Conservation (phyloP, 345 rosid genomes). For the Physaria fendleri region DNA sequence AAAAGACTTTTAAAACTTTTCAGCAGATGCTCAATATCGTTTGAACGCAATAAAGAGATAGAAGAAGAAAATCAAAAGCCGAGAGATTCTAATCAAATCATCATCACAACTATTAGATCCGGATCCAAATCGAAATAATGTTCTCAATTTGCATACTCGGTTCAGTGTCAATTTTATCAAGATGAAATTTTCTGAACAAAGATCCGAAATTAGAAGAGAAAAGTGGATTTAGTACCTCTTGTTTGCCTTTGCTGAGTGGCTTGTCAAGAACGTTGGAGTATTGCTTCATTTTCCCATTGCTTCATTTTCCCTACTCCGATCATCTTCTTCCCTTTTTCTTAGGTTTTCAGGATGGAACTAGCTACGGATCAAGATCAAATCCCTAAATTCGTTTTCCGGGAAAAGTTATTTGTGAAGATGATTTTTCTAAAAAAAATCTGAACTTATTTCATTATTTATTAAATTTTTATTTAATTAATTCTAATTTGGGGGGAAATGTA, state of each 20-base stretch:
- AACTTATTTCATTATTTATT: too few relatives aligned
- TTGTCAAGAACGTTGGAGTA: constrained; percentile 91
- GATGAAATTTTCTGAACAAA: constrained; percentile 3
- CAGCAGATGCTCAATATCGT: background rate
- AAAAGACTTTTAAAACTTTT: background rate
- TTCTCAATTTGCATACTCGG: constrained; percentile 7
- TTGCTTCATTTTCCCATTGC: constrained; percentile 95
- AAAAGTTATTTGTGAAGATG: too few relatives aligned
- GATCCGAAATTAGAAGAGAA: background rate
- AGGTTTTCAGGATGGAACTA: background rate
- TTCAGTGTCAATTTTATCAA: background rate
- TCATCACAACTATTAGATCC: background rate
- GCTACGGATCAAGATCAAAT: too few relatives aligned
- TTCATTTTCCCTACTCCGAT: constrained; percentile 93
- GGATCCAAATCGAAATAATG: constrained; percentile 2
- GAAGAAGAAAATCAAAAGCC: background rate
- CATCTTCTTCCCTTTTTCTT: constrained; percentile 34
- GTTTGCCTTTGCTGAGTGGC: constrained; percentile 97
- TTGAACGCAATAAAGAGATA: background rate
- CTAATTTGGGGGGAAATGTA: too few relatives aligned
- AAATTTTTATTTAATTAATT: too few relatives aligned
- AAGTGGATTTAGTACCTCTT: constrained; percentile 52
- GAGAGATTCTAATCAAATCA: background rate
- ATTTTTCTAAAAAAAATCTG: too few relatives aligned
- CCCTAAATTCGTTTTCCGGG: too few relatives aligned